These are phyloP conservation scores for Porphyrellus cyaneotinctus DNA, from an alignment of 768 basidiomycete genomes.

Conservation along the genomic window DNA sequence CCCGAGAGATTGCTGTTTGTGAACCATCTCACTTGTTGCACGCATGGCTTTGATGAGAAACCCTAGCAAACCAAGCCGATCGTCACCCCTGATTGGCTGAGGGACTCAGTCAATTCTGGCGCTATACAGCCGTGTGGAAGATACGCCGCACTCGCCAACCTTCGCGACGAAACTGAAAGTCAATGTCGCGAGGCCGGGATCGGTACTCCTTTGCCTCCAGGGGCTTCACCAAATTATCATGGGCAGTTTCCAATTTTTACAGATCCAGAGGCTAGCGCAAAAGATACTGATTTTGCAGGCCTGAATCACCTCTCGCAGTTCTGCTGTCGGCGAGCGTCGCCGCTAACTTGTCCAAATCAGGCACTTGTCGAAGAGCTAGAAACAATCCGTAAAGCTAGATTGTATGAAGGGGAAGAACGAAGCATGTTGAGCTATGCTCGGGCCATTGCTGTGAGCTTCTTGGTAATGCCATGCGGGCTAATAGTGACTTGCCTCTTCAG, in stretches of 20 bases:
- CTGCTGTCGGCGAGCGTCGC: conserved; percentile 61
- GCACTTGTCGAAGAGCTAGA: conserved; percentile 53
- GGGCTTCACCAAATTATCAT: not conserved
- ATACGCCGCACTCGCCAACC: conserved; percentile 54
- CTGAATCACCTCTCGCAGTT: conserved; percentile 38
- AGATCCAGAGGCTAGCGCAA: conserved; percentile 21
- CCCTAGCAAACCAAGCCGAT: conserved; percentile 60
- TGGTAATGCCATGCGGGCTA: not conserved
- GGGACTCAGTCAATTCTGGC: conserved; percentile 47
- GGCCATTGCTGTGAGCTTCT: conserved; percentile 58
- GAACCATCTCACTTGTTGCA: not conserved
- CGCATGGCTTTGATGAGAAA: not conserved
- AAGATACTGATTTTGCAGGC: conserved; percentile 12
- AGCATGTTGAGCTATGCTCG: conserved; percentile 72
- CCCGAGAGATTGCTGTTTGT: conserved; percentile 63
- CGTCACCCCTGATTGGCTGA: conserved; percentile 71
- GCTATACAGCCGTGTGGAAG: conserved; percentile 45
- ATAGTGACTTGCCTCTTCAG: conserved; percentile 26
- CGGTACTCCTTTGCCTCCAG: not conserved
- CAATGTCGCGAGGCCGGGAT: conserved; percentile 37
- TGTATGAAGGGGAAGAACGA: conserved; percentile 61
- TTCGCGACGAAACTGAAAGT: conserved; percentile 44
- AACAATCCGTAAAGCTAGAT: conserved; percentile 52
- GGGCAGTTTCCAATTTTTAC: not conserved
- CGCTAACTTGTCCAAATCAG: conserved; percentile 69